phyloP scores from a whole-genome alignment of 163 green algal genomes.

The Trebouxia gelatinosa region DNA sequence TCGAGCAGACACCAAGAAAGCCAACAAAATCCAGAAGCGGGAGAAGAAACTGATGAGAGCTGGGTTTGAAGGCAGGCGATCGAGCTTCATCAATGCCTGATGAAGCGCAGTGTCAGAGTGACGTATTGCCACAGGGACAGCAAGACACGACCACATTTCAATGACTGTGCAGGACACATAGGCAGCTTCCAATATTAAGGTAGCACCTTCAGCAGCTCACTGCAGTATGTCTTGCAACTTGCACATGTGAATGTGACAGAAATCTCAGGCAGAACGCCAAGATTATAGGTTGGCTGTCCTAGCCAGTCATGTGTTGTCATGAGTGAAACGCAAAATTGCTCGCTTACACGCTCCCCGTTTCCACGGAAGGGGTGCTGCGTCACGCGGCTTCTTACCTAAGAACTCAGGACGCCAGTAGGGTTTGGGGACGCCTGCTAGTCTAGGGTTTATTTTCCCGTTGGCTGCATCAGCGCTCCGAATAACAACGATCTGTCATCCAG shows the following conservation, averaged over 20 bases:
- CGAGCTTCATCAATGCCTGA: slow-evolving; percentile 10
- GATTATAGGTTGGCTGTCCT: background rate
- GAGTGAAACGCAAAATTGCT: background rate
- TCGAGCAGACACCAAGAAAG: slow-evolving; percentile 57
- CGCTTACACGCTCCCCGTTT: background rate
- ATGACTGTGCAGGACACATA: too few relatives aligned
- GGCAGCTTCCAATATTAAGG: too few relatives aligned
- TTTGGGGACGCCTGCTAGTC: too few relatives aligned
- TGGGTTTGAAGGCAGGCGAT: slow-evolving; percentile 23
- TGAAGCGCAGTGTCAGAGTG: background rate
- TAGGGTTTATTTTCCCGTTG: slow-evolving; percentile 6
- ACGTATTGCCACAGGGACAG: background rate
- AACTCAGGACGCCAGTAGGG: too few relatives aligned
- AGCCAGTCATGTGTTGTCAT: background rate
- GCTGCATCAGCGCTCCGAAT: slow-evolving; percentile 25
- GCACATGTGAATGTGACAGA: background rate
- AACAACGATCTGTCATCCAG: slow-evolving; percentile 5
- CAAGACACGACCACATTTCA: background rate
- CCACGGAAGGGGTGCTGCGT: background rate
- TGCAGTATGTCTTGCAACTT: too few relatives aligned
- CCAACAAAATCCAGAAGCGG: slow-evolving; percentile 20
- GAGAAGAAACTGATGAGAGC: slow-evolving; percentile 32
- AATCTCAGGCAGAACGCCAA: background rate
- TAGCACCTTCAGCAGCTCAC: too few relatives aligned
- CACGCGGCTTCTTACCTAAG: too few relatives aligned